These are phyloP conservation scores for Neofusicoccum ribis DNA, from an alignment of 2,329 filamentous ascomycete species.

Conservation along the genomic window DNA sequence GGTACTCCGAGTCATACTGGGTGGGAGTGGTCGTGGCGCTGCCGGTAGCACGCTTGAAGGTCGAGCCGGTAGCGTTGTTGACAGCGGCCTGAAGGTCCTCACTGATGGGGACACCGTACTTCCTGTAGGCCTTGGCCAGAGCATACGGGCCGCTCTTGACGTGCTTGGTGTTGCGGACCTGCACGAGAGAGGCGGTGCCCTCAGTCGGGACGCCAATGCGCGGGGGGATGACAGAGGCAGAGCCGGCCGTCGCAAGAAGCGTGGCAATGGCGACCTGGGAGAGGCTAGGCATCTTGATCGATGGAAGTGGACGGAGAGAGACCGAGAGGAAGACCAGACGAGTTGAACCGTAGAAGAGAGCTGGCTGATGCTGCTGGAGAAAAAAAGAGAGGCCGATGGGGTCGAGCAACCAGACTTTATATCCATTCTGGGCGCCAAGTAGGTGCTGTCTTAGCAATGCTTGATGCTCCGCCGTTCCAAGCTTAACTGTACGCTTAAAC, in stretches of 20 bases:
- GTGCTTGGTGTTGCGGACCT: slow-evolving; percentile 31
- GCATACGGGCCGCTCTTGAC: slow-evolving; percentile 41
- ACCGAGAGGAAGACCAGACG: background rate
- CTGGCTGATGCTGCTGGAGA: slow-evolving; percentile 1
- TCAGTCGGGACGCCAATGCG: background rate
- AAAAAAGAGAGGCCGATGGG: background rate
- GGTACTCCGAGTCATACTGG: slow-evolving; percentile 37
- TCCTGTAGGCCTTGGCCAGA: slow-evolving; percentile 43
- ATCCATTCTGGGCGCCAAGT: slow-evolving; percentile 2
- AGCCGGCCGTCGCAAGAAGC: slow-evolving; percentile 1
- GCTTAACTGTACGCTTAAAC: slow-evolving; percentile 9
- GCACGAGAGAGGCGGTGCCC: slow-evolving; percentile 23
- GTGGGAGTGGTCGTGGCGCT: slow-evolving; percentile 25
- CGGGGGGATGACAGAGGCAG: slow-evolving; percentile 1
- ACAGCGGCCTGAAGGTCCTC: slow-evolving; percentile 29
- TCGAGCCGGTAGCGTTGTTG: slow-evolving; percentile 26
- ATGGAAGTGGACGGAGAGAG: background rate
- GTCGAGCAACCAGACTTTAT: background rate
- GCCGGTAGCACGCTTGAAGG: slow-evolving; percentile 26
- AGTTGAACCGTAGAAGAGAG: background rate
- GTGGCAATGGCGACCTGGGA: background rate
- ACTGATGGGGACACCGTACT: slow-evolving; percentile 36
- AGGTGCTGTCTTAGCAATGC: background rate
- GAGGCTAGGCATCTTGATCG: slow-evolving; percentile 1
- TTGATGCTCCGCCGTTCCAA: background rate